Evolutionary conservation across 2,329 filamentous ascomycete genomes (phyloP), one percentile per base, ranked within the genome.

Genomic region (Pseudopyrenochaeta lycopersici): DNA sequence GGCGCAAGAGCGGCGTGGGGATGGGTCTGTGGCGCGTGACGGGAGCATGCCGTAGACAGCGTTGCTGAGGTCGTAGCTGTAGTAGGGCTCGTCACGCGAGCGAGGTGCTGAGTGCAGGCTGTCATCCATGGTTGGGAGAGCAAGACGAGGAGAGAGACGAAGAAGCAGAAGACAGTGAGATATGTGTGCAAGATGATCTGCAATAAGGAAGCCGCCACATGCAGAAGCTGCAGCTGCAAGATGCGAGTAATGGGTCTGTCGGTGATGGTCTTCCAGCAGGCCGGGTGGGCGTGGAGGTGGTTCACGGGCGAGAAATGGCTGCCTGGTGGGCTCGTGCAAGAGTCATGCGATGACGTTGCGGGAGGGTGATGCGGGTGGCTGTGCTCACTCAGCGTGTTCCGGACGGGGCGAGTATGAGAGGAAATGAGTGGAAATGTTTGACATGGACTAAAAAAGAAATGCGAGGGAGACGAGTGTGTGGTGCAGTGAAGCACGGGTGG

Each of bases 271-370:
- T 39, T 27, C 47, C 30, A 42, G 21, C n/a, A 36, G 49, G 27
- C 27, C 15, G 54, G 32, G 38, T n/a, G 47, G 40, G 27, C 23
- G 47, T 42, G 18, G 36, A 46, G 46, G 46, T 42, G 4, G 46
- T 49, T 35, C 49, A 39, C 36, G 51, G 47, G 46, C 27, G 54
- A 46, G 48, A 61, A 53, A 59, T 65, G 63, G 68, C 59, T 65
- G 70, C 64, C 67, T 70, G 66, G 54, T 61, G 36, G 51, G 58
- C 48, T 57, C 46, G 49, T 56, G 49, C 46, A 54, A 57, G 60
- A 65, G 67, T 71, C 63, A 71, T 63, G 38, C 54, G 58, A 68
- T 71, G 70, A 72, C 68, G 69, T 67, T 60, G 66, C 42, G 56
- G 39, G 36, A 29, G 31, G 21, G 35, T 57, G 52, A 49, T 42